Percentiles rank a stretch among this genome's conserved stretches.
These are phyloP conservation scores for Ilyonectria destructans DNA, from an alignment of 2,329 filamentous ascomycete species.

Conservation along the genomic window DNA sequence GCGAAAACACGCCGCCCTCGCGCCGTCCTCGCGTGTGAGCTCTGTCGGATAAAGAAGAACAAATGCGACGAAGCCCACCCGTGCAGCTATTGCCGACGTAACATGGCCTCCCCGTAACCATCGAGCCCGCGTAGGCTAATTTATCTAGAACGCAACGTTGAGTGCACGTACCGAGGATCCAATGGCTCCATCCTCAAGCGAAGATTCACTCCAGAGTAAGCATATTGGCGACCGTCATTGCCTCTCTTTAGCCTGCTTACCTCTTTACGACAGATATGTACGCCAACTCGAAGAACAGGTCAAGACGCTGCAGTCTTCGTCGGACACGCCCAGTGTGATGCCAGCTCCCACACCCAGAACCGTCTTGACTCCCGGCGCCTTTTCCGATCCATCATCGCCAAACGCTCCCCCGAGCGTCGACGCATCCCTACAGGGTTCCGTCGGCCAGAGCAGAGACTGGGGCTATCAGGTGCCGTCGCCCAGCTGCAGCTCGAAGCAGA, in stretches of 20 bases:
- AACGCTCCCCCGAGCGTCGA: conserved; percentile 40
- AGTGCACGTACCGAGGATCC: conserved; percentile 50
- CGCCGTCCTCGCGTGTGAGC: conserved; percentile 63
- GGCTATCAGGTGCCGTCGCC: conserved; percentile 18
- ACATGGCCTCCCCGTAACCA: neutral
- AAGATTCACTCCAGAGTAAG: conserved; percentile 21
- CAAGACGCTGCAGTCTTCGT: conserved; percentile 37
- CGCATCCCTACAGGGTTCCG: conserved; percentile 8
- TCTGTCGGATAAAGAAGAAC: conserved; percentile 65
- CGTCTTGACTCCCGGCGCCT: conserved; percentile 4
- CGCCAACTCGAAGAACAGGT: conserved; percentile 44
- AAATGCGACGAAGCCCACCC: conserved; percentile 64
- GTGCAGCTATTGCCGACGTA: conserved; percentile 43
- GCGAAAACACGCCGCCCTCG: conserved; percentile 51
- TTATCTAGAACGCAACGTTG: conserved; percentile 38
- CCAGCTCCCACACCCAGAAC: neutral
- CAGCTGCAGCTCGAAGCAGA: conserved; percentile 24
- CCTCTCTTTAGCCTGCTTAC: neutral
- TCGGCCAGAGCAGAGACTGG: conserved; percentile 18
- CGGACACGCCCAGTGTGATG: conserved; percentile 1
- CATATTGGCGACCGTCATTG: neutral
- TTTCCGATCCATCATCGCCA: conserved; percentile 18
- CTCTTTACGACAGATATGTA: conserved; percentile 41
- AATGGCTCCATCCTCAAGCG: conserved; percentile 15
- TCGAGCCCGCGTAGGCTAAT: conserved; percentile 4